Base-by-base conservation (phyloP, 108 stramenopile genomes). In the Fragilaria crotonensis region DNA sequence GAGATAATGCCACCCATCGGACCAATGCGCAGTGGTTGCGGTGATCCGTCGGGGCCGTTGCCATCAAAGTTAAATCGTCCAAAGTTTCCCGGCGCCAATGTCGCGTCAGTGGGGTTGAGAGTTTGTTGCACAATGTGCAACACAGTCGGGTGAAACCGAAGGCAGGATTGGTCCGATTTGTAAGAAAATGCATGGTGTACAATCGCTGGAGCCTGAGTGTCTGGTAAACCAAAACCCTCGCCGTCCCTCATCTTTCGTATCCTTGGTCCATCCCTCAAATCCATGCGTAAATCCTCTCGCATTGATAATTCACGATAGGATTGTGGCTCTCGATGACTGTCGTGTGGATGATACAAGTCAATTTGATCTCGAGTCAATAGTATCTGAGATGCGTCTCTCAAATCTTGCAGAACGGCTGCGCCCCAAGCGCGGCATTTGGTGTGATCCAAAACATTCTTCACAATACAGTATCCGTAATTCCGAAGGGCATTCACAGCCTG, bases 11-110 rank as follows among this genome's bases (percentile, higher is more conserved):
- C 80, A n/a, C 94, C 94, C 17, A 90, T 68, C 19, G 68, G 76
- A n/a, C 84, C 85, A 1, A 88, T 58, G 17, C 84, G 80, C 46
- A 86, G 36, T 51, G 85, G 80, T 48, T 79, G 82, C 3, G 65
- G 85, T 18, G 76, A 68, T n/a, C 84, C 94, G 57, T 90, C 79
- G 29, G 88, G 86, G 19, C 94, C 94, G 0, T 54, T 46, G n/a
- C 86, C 86, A 52, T 68, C 80, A 65, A 95, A 95, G 52, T 95
- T 95, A 71, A 75, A 88, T 23, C 88, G 48, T 0, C 90, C 90
- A 54, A 87, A 81, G 54, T 92, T 92, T 2, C 90, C 94, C 47
- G 48, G 49, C 53, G 45, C 78, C 33, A 84, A 46, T 5, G 17
- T 2, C 45, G 52, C 54, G 22, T 71, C 57, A 25, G 36, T 51